A percentile compares a stretch with the other conserved stretches of the same genome.
These are phyloP conservation scores for Pythium myriotylum DNA, from an alignment of 352 stramenopile genomes.

Conservation along the genomic window DNA sequence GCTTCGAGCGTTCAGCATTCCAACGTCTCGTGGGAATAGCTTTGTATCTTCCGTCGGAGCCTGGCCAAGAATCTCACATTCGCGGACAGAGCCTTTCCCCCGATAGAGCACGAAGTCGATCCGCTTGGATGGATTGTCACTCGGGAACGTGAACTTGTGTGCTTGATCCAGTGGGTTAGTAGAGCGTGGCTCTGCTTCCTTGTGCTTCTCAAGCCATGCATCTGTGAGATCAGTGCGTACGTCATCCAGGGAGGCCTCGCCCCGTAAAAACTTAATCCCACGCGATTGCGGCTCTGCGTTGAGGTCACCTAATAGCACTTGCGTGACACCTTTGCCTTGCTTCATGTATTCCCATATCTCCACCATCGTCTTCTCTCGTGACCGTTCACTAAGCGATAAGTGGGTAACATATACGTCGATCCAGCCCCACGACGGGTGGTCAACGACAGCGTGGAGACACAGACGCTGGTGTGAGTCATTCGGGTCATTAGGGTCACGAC, in stretches of 20 bases:
- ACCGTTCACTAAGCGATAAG: conserved; percentile 77
- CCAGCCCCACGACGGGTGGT: conserved; percentile 60
- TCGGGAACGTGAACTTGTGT: conserved; percentile 84
- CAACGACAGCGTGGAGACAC: conserved; percentile 77
- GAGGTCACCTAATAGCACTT: conserved; percentile 84
- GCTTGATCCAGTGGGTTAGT: conserved; percentile 41
- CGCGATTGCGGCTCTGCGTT: conserved; percentile 87
- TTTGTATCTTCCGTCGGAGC: conserved; percentile 68
- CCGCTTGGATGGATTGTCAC: conserved; percentile 81
- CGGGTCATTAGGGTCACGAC: conserved; percentile 76
- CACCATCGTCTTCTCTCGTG: conserved; percentile 72
- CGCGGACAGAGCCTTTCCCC: conserved; percentile 58
- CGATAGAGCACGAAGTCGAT: conserved; percentile 87
- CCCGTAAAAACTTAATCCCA: conserved; percentile 79
- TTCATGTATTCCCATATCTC: conserved; percentile 86
- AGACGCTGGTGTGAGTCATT: conserved; percentile 86
- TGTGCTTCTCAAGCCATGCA: conserved; percentile 68
- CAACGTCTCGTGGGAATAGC: conserved; percentile 54
- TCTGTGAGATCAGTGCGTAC: conserved; percentile 74
- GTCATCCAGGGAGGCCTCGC: conserved; percentile 50
- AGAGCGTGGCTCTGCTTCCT: conserved; percentile 64
- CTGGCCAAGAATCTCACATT: conserved; percentile 80
- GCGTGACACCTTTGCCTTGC: conserved; percentile 54
- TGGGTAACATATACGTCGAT: conserved; percentile 90
- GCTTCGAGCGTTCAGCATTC: conserved; percentile 78